These are phyloP conservation scores for Phytophthora meadii DNA, from an alignment of 352 stramenopile species.

Conservation along the genomic window DNA sequence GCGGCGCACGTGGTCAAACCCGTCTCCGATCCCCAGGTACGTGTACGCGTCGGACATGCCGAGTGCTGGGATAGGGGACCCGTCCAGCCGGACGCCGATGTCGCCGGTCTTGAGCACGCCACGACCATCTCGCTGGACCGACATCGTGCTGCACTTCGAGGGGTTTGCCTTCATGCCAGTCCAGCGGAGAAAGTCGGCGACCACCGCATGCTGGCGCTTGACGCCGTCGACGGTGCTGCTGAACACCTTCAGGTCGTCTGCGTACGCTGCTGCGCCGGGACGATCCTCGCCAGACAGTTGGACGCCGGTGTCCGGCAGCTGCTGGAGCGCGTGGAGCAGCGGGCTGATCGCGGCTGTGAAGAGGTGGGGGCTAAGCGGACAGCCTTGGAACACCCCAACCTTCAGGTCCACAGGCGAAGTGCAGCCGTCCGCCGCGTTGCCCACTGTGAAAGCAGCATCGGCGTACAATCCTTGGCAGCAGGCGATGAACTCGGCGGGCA, in stretches of 20 bases:
- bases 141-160: background rate
- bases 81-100: background rate
- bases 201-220: conserved; percentile 8
- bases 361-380: conserved; percentile 33
- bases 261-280: conserved; percentile 18
- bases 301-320: background rate
- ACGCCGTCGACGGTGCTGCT: conserved; percentile 20
- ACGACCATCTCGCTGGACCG: background rate
- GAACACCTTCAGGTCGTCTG: conserved; percentile 37
- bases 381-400: conserved; percentile 32
- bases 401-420: conserved; percentile 10
- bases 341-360: conserved; percentile 28
- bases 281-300: background rate
- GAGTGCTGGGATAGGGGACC: background rate
- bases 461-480: conserved; percentile 15
- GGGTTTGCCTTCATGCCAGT: conserved; percentile 13
- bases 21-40: conserved; percentile 4
- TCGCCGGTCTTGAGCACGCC: background rate
- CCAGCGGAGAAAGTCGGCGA: conserved; percentile 7
- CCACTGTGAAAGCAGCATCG: conserved; percentile 14
- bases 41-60: background rate
- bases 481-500: conserved; percentile 5
- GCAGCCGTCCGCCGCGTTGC: conserved; percentile 21
- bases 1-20: conserved; percentile 2
- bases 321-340: conserved; percentile 15